These are phyloP conservation scores for Coemansia sp. DNA, from an alignment of 192 early-diverging fungal species.

Conservation along the genomic window DNA sequence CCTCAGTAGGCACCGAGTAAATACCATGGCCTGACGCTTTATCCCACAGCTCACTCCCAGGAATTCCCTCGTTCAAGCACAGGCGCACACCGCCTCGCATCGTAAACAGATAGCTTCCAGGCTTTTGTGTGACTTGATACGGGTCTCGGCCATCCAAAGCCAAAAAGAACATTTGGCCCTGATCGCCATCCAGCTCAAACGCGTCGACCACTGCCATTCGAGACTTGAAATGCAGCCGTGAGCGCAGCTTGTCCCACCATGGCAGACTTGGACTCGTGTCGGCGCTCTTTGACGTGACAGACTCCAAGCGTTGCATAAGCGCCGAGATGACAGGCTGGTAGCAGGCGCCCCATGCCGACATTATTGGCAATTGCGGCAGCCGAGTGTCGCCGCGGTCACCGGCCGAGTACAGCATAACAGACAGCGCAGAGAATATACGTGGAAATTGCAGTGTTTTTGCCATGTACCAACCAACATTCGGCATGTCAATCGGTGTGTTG, in stretches of 20 bases:
- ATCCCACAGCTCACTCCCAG: slow-evolving; percentile 51
- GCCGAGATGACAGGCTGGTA: slow-evolving; percentile 55
- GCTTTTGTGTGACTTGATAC: slow-evolving; percentile 50
- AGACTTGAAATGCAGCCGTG: slow-evolving; percentile 39
- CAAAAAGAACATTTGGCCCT: slow-evolving; percentile 51
- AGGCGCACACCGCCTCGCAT: slow-evolving; percentile 54
- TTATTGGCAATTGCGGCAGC: slow-evolving; percentile 42
- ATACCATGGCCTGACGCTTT: slow-evolving; percentile 38
- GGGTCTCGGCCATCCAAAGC: slow-evolving; percentile 53
- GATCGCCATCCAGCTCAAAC: slow-evolving; percentile 8
- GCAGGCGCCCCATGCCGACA: slow-evolving; percentile 55
- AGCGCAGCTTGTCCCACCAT: slow-evolving; percentile 60
- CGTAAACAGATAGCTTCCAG: slow-evolving; percentile 50
- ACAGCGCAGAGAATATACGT: slow-evolving; percentile 43
- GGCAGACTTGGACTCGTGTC: slow-evolving; percentile 52
- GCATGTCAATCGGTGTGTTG: slow-evolving; percentile 25
- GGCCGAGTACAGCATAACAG: slow-evolving; percentile 44
- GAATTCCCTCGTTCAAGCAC: slow-evolving; percentile 50
- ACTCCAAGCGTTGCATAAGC: slow-evolving; percentile 55
- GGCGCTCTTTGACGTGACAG: slow-evolving; percentile 46
- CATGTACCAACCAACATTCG: slow-evolving; percentile 43
- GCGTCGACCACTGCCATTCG: slow-evolving; percentile 52
- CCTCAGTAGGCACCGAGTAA: slow-evolving; percentile 44
- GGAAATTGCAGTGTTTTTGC: slow-evolving; percentile 54
- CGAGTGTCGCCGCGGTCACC: not conserved